Conservation (phyloP, 2,329 filamentous ascomycete genomes). For the Cordyceps militaris region DNA sequence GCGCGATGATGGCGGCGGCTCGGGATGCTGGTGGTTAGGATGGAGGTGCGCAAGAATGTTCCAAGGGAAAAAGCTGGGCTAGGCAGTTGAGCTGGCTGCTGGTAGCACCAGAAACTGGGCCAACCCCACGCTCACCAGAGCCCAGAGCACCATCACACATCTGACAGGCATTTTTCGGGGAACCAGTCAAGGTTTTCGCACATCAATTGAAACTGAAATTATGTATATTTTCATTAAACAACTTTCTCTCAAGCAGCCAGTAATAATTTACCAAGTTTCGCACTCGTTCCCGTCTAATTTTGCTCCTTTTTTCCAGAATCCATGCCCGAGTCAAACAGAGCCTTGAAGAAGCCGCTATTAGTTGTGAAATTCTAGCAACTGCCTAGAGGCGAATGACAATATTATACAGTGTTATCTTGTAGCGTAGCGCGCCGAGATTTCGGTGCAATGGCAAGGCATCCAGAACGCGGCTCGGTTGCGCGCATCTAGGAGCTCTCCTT, state of each 20-base stretch:
- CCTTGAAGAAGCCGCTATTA: background rate
- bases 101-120: background rate
- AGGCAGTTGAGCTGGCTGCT: background rate
- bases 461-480: background rate
- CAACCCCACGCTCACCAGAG: slow-evolving; percentile 3
- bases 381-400: background rate
- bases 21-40: background rate
- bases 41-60: background rate
- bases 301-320: slow-evolving; percentile 11
- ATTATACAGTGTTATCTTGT: slow-evolving; percentile 6
- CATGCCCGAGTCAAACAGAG: slow-evolving; percentile 1
- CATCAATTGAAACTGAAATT: slow-evolving; percentile 2
- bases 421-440: background rate
- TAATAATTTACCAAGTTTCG: background rate
- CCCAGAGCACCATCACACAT: background rate
- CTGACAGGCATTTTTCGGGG: background rate
- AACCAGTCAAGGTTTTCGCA: background rate
- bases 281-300: slow-evolving; percentile 9
- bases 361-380: background rate
- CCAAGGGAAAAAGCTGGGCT: slow-evolving; percentile 2
- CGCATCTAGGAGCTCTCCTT: slow-evolving; percentile 47
- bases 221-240: slow-evolving; percentile 15
- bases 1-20: background rate
- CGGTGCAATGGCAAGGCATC: background rate
- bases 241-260: slow-evolving; percentile 1